Conservation (phyloP, 768 basidiomycete species). For the Lactarius vividus region DNA sequence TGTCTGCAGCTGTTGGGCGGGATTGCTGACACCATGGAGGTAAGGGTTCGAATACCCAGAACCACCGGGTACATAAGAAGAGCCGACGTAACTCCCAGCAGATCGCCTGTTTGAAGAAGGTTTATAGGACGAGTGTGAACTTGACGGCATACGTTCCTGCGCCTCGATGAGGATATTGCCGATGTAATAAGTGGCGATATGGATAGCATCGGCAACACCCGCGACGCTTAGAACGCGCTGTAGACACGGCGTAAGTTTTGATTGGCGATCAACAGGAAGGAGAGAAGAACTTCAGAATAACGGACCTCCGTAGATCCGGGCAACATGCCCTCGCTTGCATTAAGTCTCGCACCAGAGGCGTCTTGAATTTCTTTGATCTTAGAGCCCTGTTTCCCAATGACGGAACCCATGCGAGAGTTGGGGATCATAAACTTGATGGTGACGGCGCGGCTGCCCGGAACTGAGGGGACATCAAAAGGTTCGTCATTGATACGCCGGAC, state of each 20-base stretch:
- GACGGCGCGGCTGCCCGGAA: conserved; percentile 96
- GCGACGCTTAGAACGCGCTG: conserved; percentile 97
- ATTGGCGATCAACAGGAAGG: conserved; percentile 18
- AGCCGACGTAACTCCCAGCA: conserved; percentile 37
- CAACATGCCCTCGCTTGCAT: conserved; percentile 97
- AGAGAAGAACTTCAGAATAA: conserved; percentile 6
- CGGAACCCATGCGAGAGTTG: conserved; percentile 98
- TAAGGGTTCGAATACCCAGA: conserved; percentile 57
- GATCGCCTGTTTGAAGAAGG: conserved; percentile 63
- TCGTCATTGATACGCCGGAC: conserved; percentile 99
- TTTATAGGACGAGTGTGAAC: conserved; percentile 62
- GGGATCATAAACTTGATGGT: conserved; percentile 99
- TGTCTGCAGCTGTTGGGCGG: conserved; percentile 76
- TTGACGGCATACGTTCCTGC: conserved; percentile 76
- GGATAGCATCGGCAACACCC: conserved; percentile 97
- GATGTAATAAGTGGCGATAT: conserved; percentile 99
- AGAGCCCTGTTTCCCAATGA: conserved; percentile 95
- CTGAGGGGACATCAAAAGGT: conserved; percentile 95
- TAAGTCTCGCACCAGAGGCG: conserved; percentile 92
- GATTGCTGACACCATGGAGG: conserved; percentile 26
- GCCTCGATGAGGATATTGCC: conserved; percentile 96
- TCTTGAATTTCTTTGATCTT: conserved; percentile 99
- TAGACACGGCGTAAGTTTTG: conserved; percentile 26
- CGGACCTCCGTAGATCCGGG: conserved; percentile 98
- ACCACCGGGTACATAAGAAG: conserved; percentile 73